Evolutionary conservation across 257 asterid genomes (phyloP).

Genomic region (Ballota nigra): DNA sequence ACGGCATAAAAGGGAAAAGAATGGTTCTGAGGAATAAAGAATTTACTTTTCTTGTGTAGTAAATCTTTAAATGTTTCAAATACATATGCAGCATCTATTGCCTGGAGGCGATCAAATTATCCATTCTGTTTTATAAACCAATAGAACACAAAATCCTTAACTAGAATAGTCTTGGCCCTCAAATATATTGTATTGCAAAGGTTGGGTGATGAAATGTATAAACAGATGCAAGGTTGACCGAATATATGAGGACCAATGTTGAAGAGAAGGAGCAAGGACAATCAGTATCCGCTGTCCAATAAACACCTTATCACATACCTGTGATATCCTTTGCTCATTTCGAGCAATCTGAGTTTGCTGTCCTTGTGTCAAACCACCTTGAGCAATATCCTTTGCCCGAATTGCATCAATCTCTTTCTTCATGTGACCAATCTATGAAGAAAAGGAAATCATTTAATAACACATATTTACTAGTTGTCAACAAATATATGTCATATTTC

Average conservation of each 20-base stretch:
- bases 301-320: slow-evolving; percentile 45
- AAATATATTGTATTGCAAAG: background rate
- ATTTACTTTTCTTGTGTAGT: background rate
- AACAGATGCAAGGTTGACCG: background rate
- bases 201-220: slow-evolving; percentile 3
- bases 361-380: slow-evolving; percentile 99
- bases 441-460: slow-evolving; percentile 8
- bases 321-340: slow-evolving; percentile 95
- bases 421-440: slow-evolving; percentile 88
- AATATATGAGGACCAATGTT: background rate
- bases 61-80: background rate
- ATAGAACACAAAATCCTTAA: background rate
- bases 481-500: slow-evolving; percentile 6
- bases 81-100: background rate
- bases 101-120: background rate
- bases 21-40: background rate
- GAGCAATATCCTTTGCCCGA: slow-evolving; percentile 96
- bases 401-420: slow-evolving; percentile 99
- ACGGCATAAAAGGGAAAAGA: background rate
- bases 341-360: slow-evolving; percentile 99
- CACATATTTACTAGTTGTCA: slow-evolving; percentile 2
- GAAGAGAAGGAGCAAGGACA: slow-evolving; percentile 14
- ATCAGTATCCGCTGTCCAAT: background rate
- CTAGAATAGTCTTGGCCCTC: background rate
- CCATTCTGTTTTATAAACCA: background rate